Evolutionary conservation across 108 stramenopile species (phyloP), one percentile per base, ranked within the genome.

Genomic region (Discostella pseudostelligera): DNA sequence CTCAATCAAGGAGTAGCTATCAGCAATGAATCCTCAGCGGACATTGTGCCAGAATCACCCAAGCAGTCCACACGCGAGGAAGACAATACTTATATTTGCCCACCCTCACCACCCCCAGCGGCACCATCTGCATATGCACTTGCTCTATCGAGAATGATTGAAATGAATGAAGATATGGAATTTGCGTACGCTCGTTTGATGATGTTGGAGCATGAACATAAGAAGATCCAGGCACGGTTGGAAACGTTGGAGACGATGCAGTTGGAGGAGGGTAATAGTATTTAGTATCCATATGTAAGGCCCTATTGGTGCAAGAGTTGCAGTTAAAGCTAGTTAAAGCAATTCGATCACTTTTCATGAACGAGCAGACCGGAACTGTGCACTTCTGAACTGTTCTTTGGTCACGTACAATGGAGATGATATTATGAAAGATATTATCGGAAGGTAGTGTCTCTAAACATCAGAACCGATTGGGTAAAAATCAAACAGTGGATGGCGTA

Each of bases 401-500:
- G 32, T 43, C 9, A 43, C 1, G 10, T 12, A n/a, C 12, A 43
- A 43, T 43, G 10, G 12, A 43, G 9, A 8, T 4, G 9, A 43
- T 8, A 16, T 8, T 43, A 43, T 43, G 42, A 43, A 43, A 16
- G 9, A n/a, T 12, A 43, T 43, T 43, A 1, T 43, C 9, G 42
- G 10, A 43, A 43, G n/a, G 2, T 4, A 43, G 12, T 43, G 1
- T 11, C 14, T n/a, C n/a, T n/a, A 43, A 43, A 43, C n/a, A 2
- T 3, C 12, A 43, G 42, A 4, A 43, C 12, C n/a, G 19, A 85
- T 76, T 32, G 90, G 90, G 32, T 80, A 83, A 69, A 92, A 92
- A 26, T 71, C 78, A 62, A 92, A 92, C 26, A 89, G 61, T 24
- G 87, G 83, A 48, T 89, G 87, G 0, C 70, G 70, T 56, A 92